A percentile compares a stretch with the other conserved stretches of the same genome.
Conservation (phyloP, 495 filamentous ascomycete species). For the Podospora didyma region DNA sequence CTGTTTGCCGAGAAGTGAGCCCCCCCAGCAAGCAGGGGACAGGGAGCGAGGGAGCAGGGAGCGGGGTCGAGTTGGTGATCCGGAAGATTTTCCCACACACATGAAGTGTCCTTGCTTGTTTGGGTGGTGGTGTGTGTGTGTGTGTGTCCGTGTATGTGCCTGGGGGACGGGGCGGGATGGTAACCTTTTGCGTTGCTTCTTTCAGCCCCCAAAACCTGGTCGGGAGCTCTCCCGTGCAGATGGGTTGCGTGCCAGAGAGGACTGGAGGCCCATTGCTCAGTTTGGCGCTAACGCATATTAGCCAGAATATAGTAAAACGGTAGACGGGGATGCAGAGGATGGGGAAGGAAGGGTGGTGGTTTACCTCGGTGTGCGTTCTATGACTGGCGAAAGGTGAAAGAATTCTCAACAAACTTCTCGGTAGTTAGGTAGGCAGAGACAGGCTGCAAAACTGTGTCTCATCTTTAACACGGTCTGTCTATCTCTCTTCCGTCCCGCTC, state of each 20-base stretch:
- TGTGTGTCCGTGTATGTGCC: not conserved
- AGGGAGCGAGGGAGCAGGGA: no score
- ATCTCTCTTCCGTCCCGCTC: slow-evolving; percentile 12
- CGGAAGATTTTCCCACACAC: not conserved
- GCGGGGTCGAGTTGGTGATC: not conserved
- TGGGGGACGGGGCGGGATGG: slow-evolving; percentile 15
- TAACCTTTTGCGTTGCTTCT: slow-evolving; percentile 7
- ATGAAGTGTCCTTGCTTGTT: not conserved
- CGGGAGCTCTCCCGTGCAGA: slow-evolving; percentile 10
- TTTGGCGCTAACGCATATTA: slow-evolving; percentile 20
- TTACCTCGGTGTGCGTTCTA: no score
- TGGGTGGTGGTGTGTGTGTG: slow-evolving; percentile 2
- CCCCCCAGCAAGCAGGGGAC: no score
- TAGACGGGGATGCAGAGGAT: not conserved
- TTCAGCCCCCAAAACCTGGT: slow-evolving; percentile 27
- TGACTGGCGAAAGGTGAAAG: no score
- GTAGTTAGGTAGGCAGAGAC: no score
- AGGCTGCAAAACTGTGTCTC: not conserved
- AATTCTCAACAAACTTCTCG: no score
- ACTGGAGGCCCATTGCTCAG: slow-evolving; percentile 15
- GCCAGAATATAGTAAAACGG: slow-evolving; percentile 19
- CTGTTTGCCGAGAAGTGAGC: not conserved
- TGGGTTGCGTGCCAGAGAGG: slow-evolving; percentile 13
- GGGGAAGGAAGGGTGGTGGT: no score
- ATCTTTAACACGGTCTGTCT: slow-evolving; percentile 5